A percentile compares a stretch with the other conserved stretches of the same genome.
These are phyloP conservation scores for Durotheca rogersii DNA, from an alignment of 495 filamentous ascomycete species.

Conservation along the genomic window DNA sequence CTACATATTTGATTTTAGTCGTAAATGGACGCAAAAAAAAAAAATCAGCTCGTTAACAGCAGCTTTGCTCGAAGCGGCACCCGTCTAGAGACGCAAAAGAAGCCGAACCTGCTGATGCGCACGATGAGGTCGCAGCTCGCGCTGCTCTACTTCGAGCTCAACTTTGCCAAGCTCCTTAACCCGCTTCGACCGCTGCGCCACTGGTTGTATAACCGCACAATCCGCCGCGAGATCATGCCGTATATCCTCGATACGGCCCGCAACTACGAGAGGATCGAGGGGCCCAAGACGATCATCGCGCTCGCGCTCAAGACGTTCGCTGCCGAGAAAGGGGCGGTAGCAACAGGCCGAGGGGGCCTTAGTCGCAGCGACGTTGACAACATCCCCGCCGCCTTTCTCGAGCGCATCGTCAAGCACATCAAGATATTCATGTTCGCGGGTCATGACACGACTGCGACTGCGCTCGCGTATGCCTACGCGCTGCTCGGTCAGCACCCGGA, in stretches of 20 bases:
- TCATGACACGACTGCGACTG: constrained; percentile 48
- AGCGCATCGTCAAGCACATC: constrained; percentile 31
- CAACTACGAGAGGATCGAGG: constrained; percentile 27
- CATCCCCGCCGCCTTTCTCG: constrained; percentile 25
- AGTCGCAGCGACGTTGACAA: too few relatives aligned
- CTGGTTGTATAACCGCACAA: constrained; percentile 22
- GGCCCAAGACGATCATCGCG: constrained; percentile 25
- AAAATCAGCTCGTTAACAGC: background rate
- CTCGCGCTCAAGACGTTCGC: constrained; percentile 31
- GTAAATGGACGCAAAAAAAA: too few relatives aligned
- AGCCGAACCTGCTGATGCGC: constrained; percentile 15
- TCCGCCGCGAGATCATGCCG: constrained; percentile 14
- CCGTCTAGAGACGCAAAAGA: constrained; percentile 23
- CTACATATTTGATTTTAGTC: too few relatives aligned
- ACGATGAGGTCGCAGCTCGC: constrained; percentile 25
- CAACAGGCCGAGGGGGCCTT: too few relatives aligned
- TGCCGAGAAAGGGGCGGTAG: too few relatives aligned
- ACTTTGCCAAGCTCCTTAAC: constrained; percentile 9
- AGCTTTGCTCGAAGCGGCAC: constrained; percentile 11
- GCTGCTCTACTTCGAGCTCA: constrained; percentile 20
- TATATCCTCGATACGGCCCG: constrained; percentile 18
- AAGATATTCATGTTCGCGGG: constrained; percentile 47
- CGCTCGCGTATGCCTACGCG: constrained; percentile 43
- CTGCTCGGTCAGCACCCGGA: constrained; percentile 40
- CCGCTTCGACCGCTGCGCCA: constrained; percentile 11